Evolutionary conservation across 768 basidiomycete species (phyloP), one percentile per base, ranked within the genome.

Genomic region (Amanita muscaria): DNA sequence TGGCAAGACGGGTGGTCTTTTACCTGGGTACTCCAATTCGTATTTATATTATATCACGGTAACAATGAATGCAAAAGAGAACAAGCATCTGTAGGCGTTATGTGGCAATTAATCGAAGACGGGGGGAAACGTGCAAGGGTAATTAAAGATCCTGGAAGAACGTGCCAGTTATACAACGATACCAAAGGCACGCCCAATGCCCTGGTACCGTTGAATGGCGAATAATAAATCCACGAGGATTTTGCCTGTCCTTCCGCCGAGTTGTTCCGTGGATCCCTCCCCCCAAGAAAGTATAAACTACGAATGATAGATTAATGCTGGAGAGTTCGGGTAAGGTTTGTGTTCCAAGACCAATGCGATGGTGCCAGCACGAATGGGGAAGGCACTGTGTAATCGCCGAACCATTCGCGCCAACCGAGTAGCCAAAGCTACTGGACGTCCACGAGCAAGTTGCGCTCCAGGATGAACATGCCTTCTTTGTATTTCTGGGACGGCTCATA

Each of bases 401-500:
- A 29, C 9, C 15, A 29, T 14, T 29, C n/a, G 18, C 18, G 23
- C 36, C 14, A 34, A 22, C 15, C 8, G 37, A 14, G 48, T 29
- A 16, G 31, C 39, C 42, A 6, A 22, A 47, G 43, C 56, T 70
- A 90, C 68, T 90, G 84, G 44, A 91, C 88, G 57, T 91, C 88
- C 54, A 81, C 74, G 56, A 90, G 83, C 56, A 90, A 73, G 59
- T 87, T 88, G 57, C 89, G 83, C 67, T 99, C 94, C 51, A 99
- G 86, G 61, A 99, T 98, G 64, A 79, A 96, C 71, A 92, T 92
- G 59, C 92, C 91, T 69, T 99, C 94, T 61, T 99, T 99, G 74
- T 98, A 99, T 64, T 85, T 89, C 75, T 99, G 93, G 6, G 80
- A 74, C 9, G 72, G 59, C 58, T 97, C 93, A 59, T 81, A 96